Conservation (phyloP, 805 yeast genomes). For the Hemisphaericaspora nanyangensis region DNA sequence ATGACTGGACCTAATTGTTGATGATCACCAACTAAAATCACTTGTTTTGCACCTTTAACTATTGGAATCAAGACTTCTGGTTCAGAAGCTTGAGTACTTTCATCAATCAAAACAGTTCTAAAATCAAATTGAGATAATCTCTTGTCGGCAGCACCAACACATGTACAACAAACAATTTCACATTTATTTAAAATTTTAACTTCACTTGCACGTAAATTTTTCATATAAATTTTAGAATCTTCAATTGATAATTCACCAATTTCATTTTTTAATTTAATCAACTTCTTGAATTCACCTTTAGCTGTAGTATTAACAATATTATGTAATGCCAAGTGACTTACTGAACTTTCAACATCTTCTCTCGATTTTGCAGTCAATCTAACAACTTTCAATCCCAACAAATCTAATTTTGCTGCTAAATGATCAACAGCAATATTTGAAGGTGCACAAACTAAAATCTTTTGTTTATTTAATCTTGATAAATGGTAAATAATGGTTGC, state of each 20-base stretch:
- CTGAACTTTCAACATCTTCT: conserved; percentile 73
- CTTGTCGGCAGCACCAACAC: conserved; percentile 86
- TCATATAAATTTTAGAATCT: conserved; percentile 44
- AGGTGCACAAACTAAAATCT: conserved; percentile 88
- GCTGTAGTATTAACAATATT: conserved; percentile 46
- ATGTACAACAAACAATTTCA: conserved; percentile 84
- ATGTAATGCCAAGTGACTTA: conserved; percentile 55
- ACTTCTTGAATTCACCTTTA: conserved; percentile 54
- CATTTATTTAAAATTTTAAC: conserved; percentile 47
- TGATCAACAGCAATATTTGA: conserved; percentile 95
- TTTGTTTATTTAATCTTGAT: conserved; percentile 54
- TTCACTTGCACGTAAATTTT: conserved; percentile 47
- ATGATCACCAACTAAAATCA: conserved; percentile 90
- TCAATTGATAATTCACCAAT: conserved; percentile 61
- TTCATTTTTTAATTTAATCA: conserved; percentile 56
- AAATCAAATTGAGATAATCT: conserved; percentile 56
- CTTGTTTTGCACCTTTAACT: conserved; percentile 85
- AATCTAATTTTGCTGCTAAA: conserved; percentile 66
- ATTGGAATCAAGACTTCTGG: conserved; percentile 90
- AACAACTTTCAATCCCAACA: conserved; percentile 73
- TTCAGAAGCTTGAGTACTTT: conserved; percentile 90
- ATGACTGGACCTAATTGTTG: conserved; percentile 94
- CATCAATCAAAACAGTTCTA: conserved; percentile 83
- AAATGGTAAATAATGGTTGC: conserved; percentile 83
- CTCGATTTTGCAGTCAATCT: conserved; percentile 72